Conservation (phyloP, 2,329 filamentous ascomycete species). For the Ascosphaera aggregata region DNA sequence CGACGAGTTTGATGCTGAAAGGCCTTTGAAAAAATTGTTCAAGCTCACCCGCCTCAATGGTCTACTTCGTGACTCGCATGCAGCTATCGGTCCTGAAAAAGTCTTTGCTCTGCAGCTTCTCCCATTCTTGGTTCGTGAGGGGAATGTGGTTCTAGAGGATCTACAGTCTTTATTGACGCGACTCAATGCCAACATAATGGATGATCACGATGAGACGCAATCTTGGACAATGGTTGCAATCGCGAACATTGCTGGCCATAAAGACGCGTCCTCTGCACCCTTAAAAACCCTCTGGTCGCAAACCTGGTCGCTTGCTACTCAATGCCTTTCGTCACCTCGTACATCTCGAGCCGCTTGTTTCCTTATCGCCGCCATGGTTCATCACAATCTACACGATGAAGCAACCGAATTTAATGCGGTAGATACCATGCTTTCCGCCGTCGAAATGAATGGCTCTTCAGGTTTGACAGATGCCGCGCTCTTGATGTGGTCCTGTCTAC, state of each 20-base stretch:
- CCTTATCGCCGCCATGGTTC: slow-evolving; percentile 44
- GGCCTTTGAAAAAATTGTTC: slow-evolving; percentile 14
- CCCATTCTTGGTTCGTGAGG: slow-evolving; percentile 25
- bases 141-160: slow-evolving; percentile 26
- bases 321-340: slow-evolving; percentile 43
- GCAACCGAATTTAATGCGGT: slow-evolving; percentile 43
- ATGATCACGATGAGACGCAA: slow-evolving; percentile 42
- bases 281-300: slow-evolving; percentile 39
- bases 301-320: slow-evolving; percentile 49
- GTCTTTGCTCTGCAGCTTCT: slow-evolving; percentile 31
- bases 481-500: slow-evolving; percentile 44
- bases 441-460: slow-evolving; percentile 62
- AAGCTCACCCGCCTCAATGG: slow-evolving; percentile 15
- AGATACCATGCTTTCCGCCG: slow-evolving; percentile 47
- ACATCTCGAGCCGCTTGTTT: slow-evolving; percentile 59
- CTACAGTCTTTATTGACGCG: slow-evolving; percentile 32
- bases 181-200: slow-evolving; percentile 35
- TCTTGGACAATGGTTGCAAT: slow-evolving; percentile 76
- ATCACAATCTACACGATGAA: slow-evolving; percentile 41
- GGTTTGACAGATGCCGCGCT: slow-evolving; percentile 59
- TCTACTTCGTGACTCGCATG: slow-evolving; percentile 14
- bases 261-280: slow-evolving; percentile 15
- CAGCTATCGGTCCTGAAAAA: slow-evolving; percentile 16
- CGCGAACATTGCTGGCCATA: slow-evolving; percentile 24
- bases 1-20: slow-evolving; percentile 3